Evolutionary conservation across 2,329 filamentous ascomycete genomes (phyloP).

Genomic region (Grosmannia huntii): DNA sequence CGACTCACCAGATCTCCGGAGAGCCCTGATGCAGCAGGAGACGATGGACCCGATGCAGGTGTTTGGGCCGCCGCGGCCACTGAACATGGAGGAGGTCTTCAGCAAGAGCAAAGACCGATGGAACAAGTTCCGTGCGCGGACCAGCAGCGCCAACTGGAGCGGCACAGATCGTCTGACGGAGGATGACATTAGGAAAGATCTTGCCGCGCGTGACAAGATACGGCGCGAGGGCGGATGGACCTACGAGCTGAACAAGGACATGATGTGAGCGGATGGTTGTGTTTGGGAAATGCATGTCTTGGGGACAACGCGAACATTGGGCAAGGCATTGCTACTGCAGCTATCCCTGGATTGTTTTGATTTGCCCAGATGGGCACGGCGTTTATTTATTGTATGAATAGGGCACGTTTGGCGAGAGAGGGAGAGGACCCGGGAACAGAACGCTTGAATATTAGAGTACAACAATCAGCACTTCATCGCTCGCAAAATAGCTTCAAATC

Average conservation of each 20-base stretch:
- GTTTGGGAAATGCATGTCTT: neutral
- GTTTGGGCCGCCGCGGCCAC: constrained; percentile 75
- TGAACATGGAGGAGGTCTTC: constrained; percentile 97
- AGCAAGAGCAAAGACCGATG: constrained; percentile 73
- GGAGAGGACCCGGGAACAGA: neutral
- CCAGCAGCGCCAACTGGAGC: constrained; percentile 91
- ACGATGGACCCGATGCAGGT: constrained; percentile 71
- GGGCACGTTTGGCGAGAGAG: neutral
- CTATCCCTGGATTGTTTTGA: neutral
- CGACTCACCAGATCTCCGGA: constrained; percentile 69
- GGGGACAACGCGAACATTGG: neutral
- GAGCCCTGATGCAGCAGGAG: constrained; percentile 69
- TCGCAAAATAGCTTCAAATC: neutral
- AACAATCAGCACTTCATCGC: neutral
- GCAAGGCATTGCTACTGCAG: neutral
- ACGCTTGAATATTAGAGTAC: neutral
- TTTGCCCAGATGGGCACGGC: neutral
- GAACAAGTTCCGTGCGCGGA: constrained; percentile 80
- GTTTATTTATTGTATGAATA: neutral
- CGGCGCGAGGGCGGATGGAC: constrained; percentile 77
- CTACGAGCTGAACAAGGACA: constrained; percentile 45
- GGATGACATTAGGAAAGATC: constrained; percentile 72
- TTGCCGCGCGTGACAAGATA: constrained; percentile 66
- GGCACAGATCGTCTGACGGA: constrained; percentile 71
- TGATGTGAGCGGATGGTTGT: constrained; percentile 17